phyloP scores from a whole-genome alignment of 2,329 filamentous ascomycete genomes.

The Aspergillus sp. region DNA sequence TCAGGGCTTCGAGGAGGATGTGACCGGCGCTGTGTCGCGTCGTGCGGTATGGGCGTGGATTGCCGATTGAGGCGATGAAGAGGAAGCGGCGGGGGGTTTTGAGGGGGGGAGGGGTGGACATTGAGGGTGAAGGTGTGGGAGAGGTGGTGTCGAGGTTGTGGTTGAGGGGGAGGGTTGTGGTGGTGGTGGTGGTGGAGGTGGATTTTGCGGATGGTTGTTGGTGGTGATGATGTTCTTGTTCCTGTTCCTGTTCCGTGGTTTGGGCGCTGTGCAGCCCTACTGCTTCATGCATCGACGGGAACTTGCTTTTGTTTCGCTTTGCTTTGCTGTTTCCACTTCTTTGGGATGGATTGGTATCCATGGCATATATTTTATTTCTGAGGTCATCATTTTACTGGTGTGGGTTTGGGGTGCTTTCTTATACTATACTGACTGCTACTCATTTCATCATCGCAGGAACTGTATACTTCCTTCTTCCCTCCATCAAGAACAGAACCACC shows the following conservation, averaged over 20 bases:
- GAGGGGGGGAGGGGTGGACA: conserved; percentile 2
- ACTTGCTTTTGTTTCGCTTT: too few species aligned
- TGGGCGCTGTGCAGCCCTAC: neutral
- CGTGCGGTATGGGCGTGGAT: conserved; percentile 70
- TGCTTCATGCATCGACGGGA: too few species aligned
- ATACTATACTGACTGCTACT: too few species aligned
- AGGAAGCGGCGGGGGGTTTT: conserved; percentile 48
- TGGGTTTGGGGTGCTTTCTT: too few species aligned
- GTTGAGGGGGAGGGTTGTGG: neutral
- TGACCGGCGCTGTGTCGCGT: conserved; percentile 90
- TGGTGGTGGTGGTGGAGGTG: neutral
- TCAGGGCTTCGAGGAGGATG: conserved; percentile 67
- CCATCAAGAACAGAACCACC: too few species aligned
- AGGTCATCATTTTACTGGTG: too few species aligned
- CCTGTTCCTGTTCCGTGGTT: neutral
- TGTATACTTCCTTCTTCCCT: too few species aligned
- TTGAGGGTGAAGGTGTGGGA: too few species aligned
- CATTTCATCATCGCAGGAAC: too few species aligned
- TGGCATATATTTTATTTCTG: too few species aligned
- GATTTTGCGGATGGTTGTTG: neutral
- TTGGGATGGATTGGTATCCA: too few species aligned
- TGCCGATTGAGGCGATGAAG: conserved; percentile 85
- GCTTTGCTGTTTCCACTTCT: too few species aligned
- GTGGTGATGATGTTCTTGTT: neutral
- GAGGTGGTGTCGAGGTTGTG: neutral